Evolutionary conservation across 371 early-diverging fungal genomes (phyloP), one percentile per base, ranked within the genome.

Genomic region (Rhizopus sp.): DNA sequence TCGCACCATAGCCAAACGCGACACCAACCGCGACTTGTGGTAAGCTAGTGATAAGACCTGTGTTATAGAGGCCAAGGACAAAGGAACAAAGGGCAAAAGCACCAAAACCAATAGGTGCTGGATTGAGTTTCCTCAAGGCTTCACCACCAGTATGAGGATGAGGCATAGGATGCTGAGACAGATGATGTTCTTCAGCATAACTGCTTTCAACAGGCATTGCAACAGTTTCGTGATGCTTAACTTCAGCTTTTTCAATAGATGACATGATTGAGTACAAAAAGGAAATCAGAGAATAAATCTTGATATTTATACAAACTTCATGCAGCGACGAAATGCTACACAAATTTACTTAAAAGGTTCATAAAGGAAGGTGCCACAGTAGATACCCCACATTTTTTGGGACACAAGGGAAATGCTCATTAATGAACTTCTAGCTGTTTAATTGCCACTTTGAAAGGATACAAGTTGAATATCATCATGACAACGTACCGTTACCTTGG

Each of bases 1-100:
- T 64, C 10, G 63, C 73, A 37, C 66, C 63, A 37, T 68, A 70
- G 39, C 77, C 77, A 42, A 76, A 59, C 5, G 70, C 66, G 17
- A 73, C 64, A 49, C 77, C 77, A 10, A 69, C 59, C 5, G 70
- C 67, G 1, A 68, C 68, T 35, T 70, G 69, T 32, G 77, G 77
- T 12, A 76, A 60, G 29, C 49, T 41, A 3, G 55, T 61, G 8
- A 72, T 44, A 6, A 66, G 31, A 2, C 75, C 75, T 46, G 60
- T 41, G 37, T 70, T 70, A 42, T 53, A 62, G 6, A 76, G 23
- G 46, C 77, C 77, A 23, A 76, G 52, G 4, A 70, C 59, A 57
- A 76, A 73, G 8, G 69, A 52, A 39, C 73, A 57, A 39, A 66
- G 54, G 7, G 71, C 73, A 34, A 76, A 76, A 17, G 72, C 72